A percentile compares a stretch with the other conserved stretches of the same genome.
Conservation (phyloP, 768 basidiomycete species). For the Lactifluus echinatus region DNA sequence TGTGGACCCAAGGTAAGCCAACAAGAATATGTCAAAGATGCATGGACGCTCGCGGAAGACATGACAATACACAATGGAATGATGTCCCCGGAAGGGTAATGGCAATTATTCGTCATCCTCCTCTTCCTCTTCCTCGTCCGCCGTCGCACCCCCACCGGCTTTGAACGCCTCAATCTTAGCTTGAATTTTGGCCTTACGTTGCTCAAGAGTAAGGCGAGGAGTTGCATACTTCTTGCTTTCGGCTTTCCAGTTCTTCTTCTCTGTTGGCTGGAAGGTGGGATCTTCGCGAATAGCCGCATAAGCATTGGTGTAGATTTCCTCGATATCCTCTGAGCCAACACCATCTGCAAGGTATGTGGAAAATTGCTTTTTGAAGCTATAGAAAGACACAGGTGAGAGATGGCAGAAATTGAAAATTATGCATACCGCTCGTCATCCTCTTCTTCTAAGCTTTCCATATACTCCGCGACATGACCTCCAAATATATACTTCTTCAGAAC, state of each 20-base stretch:
- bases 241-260: slow-evolving; percentile 91
- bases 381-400: slow-evolving; percentile 9
- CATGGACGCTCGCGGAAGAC: not conserved
- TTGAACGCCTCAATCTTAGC: slow-evolving; percentile 89
- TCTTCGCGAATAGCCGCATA: slow-evolving; percentile 96
- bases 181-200: slow-evolving; percentile 76
- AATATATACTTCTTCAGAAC: slow-evolving; percentile 95
- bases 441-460: slow-evolving; percentile 99
- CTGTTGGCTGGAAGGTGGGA: slow-evolving; percentile 80
- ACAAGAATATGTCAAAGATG: not conserved
- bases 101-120: slow-evolving; percentile 33
- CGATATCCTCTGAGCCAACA: slow-evolving; percentile 91
- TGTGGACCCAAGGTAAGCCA: not conserved
- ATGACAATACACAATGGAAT: not conserved
- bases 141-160: slow-evolving; percentile 41
- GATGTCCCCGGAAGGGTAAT: not conserved
- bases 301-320: slow-evolving; percentile 89
- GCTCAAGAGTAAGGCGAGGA: slow-evolving; percentile 58
- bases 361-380: slow-evolving; percentile 96
- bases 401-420: not conserved
- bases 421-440: slow-evolving; percentile 93
- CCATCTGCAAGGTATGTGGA: slow-evolving; percentile 91
- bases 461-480: slow-evolving; percentile 96
- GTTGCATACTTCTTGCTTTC: slow-evolving; percentile 68
- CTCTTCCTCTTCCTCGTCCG: slow-evolving; percentile 41